Base-by-base conservation (phyloP, 2,329 filamentous ascomycete genomes). In the Ceratocystis cacaofunesta region DNA sequence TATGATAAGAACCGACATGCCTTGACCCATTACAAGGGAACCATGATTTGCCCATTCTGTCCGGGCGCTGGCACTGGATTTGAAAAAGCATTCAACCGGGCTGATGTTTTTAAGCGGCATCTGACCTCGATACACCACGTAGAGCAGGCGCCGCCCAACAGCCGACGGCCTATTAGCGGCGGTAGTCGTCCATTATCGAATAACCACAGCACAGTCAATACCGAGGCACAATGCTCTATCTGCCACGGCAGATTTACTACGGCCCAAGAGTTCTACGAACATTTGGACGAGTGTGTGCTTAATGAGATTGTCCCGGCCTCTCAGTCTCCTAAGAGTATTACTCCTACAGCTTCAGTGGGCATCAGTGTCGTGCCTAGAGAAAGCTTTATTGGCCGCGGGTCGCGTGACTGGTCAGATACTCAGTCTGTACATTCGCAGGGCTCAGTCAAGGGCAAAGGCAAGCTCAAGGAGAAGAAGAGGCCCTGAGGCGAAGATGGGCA, bases 1-100 rank as follows among this genome's bases (percentile, higher is more conserved):
- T 99, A 97, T 73, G 94, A 97, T 78, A 96, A 96, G 80, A 97
- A 97, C 75, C 81, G 94, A 12, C 94, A 99, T 73, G 95, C 92
- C 1, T 77, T 97, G 69, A 97, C 92, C 2, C 94, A 97, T 73
- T 99, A 97, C 79, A 95, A 96, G 75, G 92, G 92, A 7, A 96
- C 90, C 15, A 96, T 97, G 91, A 88, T 96, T 6, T 99, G 94
- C 72, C 92, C 92, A 4, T 97, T 97, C 75, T 97, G 94, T 70
- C 90, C 92, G 0, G 90, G 91, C 3, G 88, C 87, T 22, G 91
- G 92, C 5, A 92, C 90, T 2, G 84, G 90, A 1, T 89, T 88
- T 5, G 92, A 96, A 75, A 96, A 96, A 79, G 90, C 89, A 69
- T 97, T 99, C 76, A 96, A 96, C 76, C 84, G 94, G 63, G 92